Evolutionary conservation across 257 asterid species (phyloP), one percentile per base, ranked within the genome.

Genomic region (Solanum pimpinellifolium): DNA sequence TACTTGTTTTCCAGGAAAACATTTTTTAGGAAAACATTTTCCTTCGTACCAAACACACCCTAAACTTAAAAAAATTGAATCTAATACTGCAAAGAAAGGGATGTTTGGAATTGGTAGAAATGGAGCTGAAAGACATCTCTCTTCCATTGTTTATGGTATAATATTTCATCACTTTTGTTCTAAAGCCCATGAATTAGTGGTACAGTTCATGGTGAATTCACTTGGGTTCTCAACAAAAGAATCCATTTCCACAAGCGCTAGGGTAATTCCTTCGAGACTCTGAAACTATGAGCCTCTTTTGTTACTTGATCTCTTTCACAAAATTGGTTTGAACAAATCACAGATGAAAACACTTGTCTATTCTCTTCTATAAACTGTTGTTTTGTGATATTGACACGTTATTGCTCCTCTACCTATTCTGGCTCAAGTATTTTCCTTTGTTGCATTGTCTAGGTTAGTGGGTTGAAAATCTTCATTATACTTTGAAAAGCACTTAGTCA

Each of bases 191-290:
- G 7, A 4, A 73, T 42, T 88, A 86, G 84, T 29, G 18, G 47
- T 56, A n/a, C 65, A 35, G 1, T 73, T 65, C 65, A 35, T 90
- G 29, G 62, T 83, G 1, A 44, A 76, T 11, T 78, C 89, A 16
- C 88, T 90, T 25, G 89, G 85, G 7, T 88, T 88, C 87, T 88
- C 90, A 6, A 47, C 29, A 76, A 49, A 86, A 31, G 90, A 86
- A 77, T 89, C 92, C 11, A n/a, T 87, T 78, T 33, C 83, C 44
- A 29, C 88, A 6, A 35, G 77, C 4, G 4, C 46, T 33, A 88
- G 39, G 87, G 35, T 88, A 78, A 47, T 23, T 37, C 82, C 29
- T 31, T 27, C 3, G 9, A 77, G 11, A 29, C n/a, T 41, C 82
- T 9, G 25, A 4, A 59, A 15, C 18, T 86, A 70, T 14, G 46